Evolutionary conservation across 768 basidiomycete species (phyloP).

Genomic region (Suillus subluteus): DNA sequence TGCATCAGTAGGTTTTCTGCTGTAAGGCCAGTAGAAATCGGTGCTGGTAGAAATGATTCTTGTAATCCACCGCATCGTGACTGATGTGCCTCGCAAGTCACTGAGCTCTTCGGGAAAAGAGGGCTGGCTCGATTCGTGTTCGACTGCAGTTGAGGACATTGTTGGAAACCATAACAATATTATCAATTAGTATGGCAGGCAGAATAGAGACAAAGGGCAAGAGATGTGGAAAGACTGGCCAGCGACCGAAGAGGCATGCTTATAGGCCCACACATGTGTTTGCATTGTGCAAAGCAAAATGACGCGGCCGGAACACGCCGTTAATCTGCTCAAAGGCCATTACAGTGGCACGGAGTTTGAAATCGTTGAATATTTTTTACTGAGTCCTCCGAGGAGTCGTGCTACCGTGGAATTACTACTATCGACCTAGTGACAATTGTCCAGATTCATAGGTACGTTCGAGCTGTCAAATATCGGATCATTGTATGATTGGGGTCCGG

Average conservation of each 20-base stretch:
- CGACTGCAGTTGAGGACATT: slow-evolving; percentile 14
- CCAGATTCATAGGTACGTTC: neutral
- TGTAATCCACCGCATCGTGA: slow-evolving; percentile 10
- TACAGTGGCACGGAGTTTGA: too few species aligned
- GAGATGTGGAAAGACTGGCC: too few species aligned
- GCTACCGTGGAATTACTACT: slow-evolving; percentile 41
- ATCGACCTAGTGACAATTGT: neutral
- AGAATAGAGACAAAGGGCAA: too few species aligned
- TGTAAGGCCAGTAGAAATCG: slow-evolving; percentile 12
- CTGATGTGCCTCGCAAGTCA: slow-evolving; percentile 15
- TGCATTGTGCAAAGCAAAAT: too few species aligned
- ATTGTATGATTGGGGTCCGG: neutral
- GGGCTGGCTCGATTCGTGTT: slow-evolving; percentile 18
- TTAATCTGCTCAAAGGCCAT: too few species aligned
- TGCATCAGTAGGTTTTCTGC: slow-evolving; percentile 4
- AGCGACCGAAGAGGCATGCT: too few species aligned
- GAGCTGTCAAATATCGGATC: neutral
- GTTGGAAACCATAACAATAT: slow-evolving; percentile 3
- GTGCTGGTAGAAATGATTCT: slow-evolving; percentile 14
- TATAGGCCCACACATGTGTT: too few species aligned
- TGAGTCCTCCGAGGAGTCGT: too few species aligned
- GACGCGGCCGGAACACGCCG: too few species aligned
- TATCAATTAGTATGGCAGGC: too few species aligned
- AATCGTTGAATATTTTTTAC: too few species aligned
- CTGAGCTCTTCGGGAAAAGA: slow-evolving; percentile 12